Evolutionary conservation across 495 filamentous ascomycete species (phyloP).

Genomic region (Podospora comata): DNA sequence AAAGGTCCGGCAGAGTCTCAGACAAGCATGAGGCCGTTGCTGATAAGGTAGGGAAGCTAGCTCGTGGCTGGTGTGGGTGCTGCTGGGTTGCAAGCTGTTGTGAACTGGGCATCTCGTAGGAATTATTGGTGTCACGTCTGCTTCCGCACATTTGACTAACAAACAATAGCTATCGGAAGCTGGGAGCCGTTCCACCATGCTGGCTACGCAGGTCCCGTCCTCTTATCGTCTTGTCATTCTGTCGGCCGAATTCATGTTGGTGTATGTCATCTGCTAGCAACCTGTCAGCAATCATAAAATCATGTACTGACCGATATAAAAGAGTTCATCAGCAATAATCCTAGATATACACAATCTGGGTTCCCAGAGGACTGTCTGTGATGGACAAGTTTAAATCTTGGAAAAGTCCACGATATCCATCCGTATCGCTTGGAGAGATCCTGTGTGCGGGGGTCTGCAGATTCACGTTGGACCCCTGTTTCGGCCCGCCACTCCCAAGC

Average conservation of each 20-base stretch:
- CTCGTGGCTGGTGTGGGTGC: background rate
- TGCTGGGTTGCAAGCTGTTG: constrained; percentile 1
- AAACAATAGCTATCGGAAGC: background rate
- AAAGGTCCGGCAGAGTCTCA: background rate
- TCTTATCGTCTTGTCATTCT: background rate
- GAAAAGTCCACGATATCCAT: background rate
- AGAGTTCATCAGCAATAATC: too few relatives aligned
- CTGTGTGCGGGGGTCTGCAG: too few relatives aligned
- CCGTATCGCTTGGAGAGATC: background rate
- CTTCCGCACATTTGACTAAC: background rate
- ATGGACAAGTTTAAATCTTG: background rate
- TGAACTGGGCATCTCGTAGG: background rate
- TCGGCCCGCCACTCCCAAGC: background rate
- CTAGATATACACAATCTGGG: background rate
- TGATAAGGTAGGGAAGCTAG: background rate
- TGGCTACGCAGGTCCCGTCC: background rate
- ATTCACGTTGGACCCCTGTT: constrained; percentile 3
- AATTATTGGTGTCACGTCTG: background rate
- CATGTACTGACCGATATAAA: too few relatives aligned
- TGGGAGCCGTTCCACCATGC: background rate
- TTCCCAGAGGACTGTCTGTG: background rate
- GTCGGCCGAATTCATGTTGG: background rate
- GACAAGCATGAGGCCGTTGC: background rate
- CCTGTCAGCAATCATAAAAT: background rate
- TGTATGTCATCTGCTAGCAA: background rate